Evolutionary conservation across 768 basidiomycete species (phyloP), one percentile per base, ranked within the genome.

Genomic region (Mycena galopus): DNA sequence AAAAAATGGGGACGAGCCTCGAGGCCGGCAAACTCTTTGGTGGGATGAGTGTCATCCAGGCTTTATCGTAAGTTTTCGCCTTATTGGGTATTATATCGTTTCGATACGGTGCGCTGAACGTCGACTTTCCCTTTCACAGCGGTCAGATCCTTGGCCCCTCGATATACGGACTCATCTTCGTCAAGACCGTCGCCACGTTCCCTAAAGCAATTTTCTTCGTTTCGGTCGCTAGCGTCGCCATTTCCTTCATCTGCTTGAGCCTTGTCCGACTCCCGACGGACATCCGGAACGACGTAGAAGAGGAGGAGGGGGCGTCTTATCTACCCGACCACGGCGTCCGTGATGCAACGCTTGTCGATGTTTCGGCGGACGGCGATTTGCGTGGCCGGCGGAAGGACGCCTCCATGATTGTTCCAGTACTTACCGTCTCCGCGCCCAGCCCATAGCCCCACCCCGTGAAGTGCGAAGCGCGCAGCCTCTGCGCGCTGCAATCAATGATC

Each of bases 1-100:
- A 67, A 27, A 81, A 80, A 23, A 81, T 79, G 3, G 84, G 87
- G 7, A 79, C 79, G n/a, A 65, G n/a, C 19, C 64, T 58, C 44
- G 74, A 75, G 63, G 44, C 71, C 21, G 74, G 92, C 4, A 86
- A 81, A 75, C 82, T 93, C 17, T 93, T 92, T 71, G 92, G 91
- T n/a, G 91, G 87, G 4, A 72, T 92, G 65, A 86, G 87, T 64
- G 89, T 93, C 30, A 57, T 91, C 8, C 85, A 89, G 66, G 85
- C 88, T 10, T 74, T 92, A 9, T 82, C 86, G 85, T 88, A 70
- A 11, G 73, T 7, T 12, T 39, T 35, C 50, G 35, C 44, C 12
- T 14, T 39, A n/a, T n/a, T n/a, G n/a, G n/a, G n/a, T n/a, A n/a
- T n/a, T n/a, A 16, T 44, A 12, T 44, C 27, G 10, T 10, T 14